Base-by-base conservation (phyloP, 148 eudicot genomes). In the Camellia granthamiana region DNA sequence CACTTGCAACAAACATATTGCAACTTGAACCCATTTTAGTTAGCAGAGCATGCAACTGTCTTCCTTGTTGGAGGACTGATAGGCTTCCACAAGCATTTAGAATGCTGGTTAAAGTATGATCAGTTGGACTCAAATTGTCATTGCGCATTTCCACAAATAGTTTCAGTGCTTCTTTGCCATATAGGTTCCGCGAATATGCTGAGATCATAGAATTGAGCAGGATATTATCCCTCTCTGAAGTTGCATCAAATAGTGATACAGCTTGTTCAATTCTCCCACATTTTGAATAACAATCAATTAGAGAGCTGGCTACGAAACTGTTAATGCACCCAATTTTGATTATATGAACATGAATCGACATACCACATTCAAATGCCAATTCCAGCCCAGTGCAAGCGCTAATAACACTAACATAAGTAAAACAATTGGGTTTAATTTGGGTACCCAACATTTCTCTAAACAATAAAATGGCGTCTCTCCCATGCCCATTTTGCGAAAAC, bases 271-370 rank as follows among this genome's bases (percentile, higher is more conserved):
- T 69, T 49, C 18, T 70, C 72, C 90, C 87, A 78, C 81, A 76
- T 78, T 86, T 86, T 18, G 87, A 86, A 81, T 86, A 86, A 52
- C 38, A 88, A 79, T 86, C 88, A 63, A 88, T 84, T 68, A 86
- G 72, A 69, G 85, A 64, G 30, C 87, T 79, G 42, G 69, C 83
- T 7, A 86, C 69, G 61, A 83, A 88, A 72, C 42, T 58, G 62
- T 81, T 79, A 30, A 38, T 46, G 64, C 63, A 77, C 13, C 90
- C 90, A 43, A 82, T 84, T 71, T 79, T 81, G 46, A 84, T 72
- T 54, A 82, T 84, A 80, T 85, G 90, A 56, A 81, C 86, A 80
- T 88, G 90, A 67, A 88, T 59, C 47, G 78, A 63, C 62, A 60
- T 71, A 44, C 90, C 83, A 76, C 69, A 86, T 38, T 70, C 80